These are phyloP conservation scores for Crithidia thermophila DNA, from an alignment of 208 protist genomes.

Conservation along the genomic window DNA sequence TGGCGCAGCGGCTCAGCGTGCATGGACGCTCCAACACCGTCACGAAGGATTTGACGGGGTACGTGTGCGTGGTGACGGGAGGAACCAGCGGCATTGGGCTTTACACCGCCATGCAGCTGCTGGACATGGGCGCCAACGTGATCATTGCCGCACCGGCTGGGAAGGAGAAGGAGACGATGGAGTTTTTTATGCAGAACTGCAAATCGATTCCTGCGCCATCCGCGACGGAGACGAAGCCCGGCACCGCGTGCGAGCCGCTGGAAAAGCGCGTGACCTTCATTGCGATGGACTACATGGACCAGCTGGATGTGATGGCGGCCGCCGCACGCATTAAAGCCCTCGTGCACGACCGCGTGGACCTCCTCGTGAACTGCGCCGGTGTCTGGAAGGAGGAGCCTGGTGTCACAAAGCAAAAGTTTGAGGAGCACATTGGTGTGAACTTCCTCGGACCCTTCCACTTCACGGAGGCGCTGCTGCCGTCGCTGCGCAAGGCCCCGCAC, in stretches of 20 bases:
- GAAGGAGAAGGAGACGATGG: slow-evolving; percentile 48
- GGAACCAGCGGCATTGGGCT: slow-evolving; percentile 80
- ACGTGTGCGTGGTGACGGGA: slow-evolving; percentile 74
- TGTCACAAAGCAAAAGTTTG: slow-evolving; percentile 64
- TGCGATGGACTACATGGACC: slow-evolving; percentile 64
- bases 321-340: slow-evolving; percentile 69
- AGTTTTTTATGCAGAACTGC: slow-evolving; percentile 50
- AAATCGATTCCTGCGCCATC: background rate
- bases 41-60: slow-evolving; percentile 58
- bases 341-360: slow-evolving; percentile 60
- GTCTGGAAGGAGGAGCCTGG: slow-evolving; percentile 70
- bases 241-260: slow-evolving; percentile 21
- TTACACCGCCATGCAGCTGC: slow-evolving; percentile 72
- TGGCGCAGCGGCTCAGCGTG: slow-evolving; percentile 68
- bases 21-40: slow-evolving; percentile 54
- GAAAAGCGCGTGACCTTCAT: slow-evolving; percentile 63
- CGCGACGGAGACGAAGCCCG: background rate
- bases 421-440: slow-evolving; percentile 84
- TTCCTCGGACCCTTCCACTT: slow-evolving; percentile 82
- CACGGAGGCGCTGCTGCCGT: slow-evolving; percentile 80
- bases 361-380: slow-evolving; percentile 81
- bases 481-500: slow-evolving; percentile 49
- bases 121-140: slow-evolving; percentile 68
- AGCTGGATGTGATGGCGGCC: slow-evolving; percentile 56
- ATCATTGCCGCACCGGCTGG: slow-evolving; percentile 55